Evolutionary conservation across 495 filamentous ascomycete genomes (phyloP).

Genomic region (Penicillium lividum): DNA sequence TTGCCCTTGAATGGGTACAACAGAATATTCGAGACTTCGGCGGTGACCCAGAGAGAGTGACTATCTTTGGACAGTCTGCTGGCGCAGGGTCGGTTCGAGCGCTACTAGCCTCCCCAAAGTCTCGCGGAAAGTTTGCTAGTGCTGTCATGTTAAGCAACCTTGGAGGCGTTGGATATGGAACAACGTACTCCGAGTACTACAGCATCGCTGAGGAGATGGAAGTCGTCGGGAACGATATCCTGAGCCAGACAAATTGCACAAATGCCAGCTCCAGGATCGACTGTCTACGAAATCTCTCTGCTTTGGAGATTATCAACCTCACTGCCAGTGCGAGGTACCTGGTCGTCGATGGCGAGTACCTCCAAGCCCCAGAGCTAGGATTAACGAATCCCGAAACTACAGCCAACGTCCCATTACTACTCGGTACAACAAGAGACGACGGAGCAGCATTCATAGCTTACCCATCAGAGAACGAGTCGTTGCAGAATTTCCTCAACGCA

Average conservation of each 20-base stretch:
- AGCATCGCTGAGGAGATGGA: slow-evolving; percentile 39
- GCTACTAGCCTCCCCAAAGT: slow-evolving; percentile 29
- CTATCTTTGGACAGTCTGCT: slow-evolving; percentile 57
- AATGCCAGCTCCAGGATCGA: slow-evolving; percentile 25
- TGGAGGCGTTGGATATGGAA: slow-evolving; percentile 48
- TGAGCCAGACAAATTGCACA: slow-evolving; percentile 39
- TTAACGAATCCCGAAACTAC: slow-evolving; percentile 13
- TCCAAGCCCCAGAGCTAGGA: slow-evolving; percentile 15
- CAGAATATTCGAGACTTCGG: slow-evolving; percentile 40
- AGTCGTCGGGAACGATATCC: slow-evolving; percentile 22
- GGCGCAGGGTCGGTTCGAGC: slow-evolving; percentile 46
- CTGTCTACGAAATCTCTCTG: slow-evolving; percentile 45
- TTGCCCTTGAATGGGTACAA: slow-evolving; percentile 38
- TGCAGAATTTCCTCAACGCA: slow-evolving; percentile 16
- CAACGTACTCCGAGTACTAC: slow-evolving; percentile 50
- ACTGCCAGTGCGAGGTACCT: slow-evolving; percentile 20
- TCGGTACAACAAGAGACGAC: slow-evolving; percentile 27
- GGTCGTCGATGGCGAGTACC: slow-evolving; percentile 26
- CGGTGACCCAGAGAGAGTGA: slow-evolving; percentile 53
- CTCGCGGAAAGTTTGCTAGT: slow-evolving; percentile 41
- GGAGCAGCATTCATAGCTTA: slow-evolving; percentile 29
- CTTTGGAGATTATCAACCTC: slow-evolving; percentile 30
- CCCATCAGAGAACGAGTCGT: slow-evolving; percentile 12
- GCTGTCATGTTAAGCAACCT: slow-evolving; percentile 49
- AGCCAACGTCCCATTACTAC: slow-evolving; percentile 21